Percentiles rank a stretch among this genome's conserved stretches.
phyloP scores from a whole-genome alignment of 345 rosid genomes.

The Brassica carinata region DNA sequence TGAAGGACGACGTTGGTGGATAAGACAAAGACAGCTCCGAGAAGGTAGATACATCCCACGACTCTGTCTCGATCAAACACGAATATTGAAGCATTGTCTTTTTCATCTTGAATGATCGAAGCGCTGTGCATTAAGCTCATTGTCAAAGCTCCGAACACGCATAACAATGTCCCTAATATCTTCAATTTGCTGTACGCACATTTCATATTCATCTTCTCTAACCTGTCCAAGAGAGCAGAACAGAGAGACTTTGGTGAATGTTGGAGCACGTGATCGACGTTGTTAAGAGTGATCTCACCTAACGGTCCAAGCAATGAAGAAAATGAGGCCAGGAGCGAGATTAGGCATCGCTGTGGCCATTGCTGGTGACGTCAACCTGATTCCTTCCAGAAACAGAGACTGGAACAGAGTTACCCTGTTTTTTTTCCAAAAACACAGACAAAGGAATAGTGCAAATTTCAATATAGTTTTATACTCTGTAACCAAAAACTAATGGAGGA shows the following conservation, averaged over 20 bases:
- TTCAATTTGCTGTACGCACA: constrained; percentile 75
- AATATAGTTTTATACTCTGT: neutral
- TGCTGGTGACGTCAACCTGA: constrained; percentile 84
- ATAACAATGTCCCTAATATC: constrained; percentile 72
- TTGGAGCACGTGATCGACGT: neutral
- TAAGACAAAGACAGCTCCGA: constrained; percentile 66
- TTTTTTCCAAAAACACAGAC: neutral
- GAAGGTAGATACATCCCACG: constrained; percentile 72
- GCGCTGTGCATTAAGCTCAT: constrained; percentile 86
- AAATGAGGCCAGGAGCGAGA: constrained; percentile 89
- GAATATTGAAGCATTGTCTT: neutral
- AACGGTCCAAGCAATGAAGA: constrained; percentile 75
- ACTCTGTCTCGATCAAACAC: constrained; percentile 60
- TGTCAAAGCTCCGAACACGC: constrained; percentile 71
- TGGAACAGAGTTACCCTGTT: constrained; percentile 88
- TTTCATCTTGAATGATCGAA: constrained; percentile 27
- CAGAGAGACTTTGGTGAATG: neutral
- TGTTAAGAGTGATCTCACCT: constrained; percentile 46
- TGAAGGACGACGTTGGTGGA: constrained; percentile 77
- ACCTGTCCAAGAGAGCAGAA: constrained; percentile 45
- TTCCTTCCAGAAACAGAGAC: constrained; percentile 74
- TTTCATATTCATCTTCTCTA: constrained; percentile 66
- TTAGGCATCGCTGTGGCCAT: constrained; percentile 98
- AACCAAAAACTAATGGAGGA: neutral
- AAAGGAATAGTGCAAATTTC: neutral